phyloP scores from a whole-genome alignment of 192 early-diverging fungal genomes.

The Podochytrium sp. region DNA sequence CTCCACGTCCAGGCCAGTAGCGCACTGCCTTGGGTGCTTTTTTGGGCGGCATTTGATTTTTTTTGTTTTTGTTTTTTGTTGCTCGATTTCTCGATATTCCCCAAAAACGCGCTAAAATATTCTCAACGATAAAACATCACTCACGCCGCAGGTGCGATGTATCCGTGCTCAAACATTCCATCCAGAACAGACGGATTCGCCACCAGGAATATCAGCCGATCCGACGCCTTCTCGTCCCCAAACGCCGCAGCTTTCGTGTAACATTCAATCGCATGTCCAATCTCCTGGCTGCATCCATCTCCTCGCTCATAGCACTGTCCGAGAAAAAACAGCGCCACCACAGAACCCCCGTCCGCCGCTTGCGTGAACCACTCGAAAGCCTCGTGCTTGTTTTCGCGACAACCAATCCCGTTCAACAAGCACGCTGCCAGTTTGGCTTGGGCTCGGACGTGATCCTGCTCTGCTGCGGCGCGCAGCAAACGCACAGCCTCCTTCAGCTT shows the following conservation, averaged over 20 bases:
- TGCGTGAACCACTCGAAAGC: slow-evolving; percentile 62
- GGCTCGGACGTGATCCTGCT: slow-evolving; percentile 58
- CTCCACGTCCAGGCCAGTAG: slow-evolving; percentile 53
- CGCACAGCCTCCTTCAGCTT: slow-evolving; percentile 61
- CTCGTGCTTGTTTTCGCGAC: slow-evolving; percentile 27
- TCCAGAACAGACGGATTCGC: slow-evolving; percentile 31
- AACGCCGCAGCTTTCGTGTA: slow-evolving; percentile 49
- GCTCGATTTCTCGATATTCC: no score
- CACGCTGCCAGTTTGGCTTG: slow-evolving; percentile 47
- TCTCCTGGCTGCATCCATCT: slow-evolving; percentile 36
- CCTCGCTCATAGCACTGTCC: slow-evolving; percentile 47
- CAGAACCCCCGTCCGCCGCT: slow-evolving; percentile 43
- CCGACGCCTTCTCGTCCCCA: slow-evolving; percentile 49
- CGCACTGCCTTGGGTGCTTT: slow-evolving; percentile 34
- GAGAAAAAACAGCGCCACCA: slow-evolving; percentile 43
- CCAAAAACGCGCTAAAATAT: no score
- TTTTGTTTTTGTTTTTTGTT: no score
- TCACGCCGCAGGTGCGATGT: slow-evolving; percentile 35
- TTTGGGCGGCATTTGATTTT: slow-evolving; percentile 10
- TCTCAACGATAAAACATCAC: no score
- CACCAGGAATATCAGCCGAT: slow-evolving; percentile 43
- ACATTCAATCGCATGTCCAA: slow-evolving; percentile 43
- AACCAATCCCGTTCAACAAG: slow-evolving; percentile 42
- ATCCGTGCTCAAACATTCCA: slow-evolving; percentile 35
- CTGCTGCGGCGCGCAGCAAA: slow-evolving; percentile 70